These are phyloP conservation scores for Dactylellina parvicollis DNA, from an alignment of 2,329 filamentous ascomycete species.

Conservation along the genomic window DNA sequence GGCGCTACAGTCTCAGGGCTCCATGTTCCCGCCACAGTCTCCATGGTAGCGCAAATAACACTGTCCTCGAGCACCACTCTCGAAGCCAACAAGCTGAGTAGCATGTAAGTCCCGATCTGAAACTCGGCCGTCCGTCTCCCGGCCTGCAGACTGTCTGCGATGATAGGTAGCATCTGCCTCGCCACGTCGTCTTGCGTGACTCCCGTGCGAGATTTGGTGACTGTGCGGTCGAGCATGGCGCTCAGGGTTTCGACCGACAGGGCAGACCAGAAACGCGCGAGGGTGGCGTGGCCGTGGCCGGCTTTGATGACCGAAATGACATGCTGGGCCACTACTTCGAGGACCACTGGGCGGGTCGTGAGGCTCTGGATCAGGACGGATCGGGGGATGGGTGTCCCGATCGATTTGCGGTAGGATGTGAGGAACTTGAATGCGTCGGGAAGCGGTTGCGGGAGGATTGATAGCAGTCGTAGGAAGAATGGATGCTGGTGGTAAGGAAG, in stretches of 20 bases:
- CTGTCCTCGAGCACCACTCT: slow-evolving; percentile 82
- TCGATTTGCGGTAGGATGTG: slow-evolving; percentile 80
- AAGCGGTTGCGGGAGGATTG: slow-evolving; percentile 80
- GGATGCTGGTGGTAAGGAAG: slow-evolving; percentile 90
- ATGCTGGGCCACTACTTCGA: slow-evolving; percentile 80
- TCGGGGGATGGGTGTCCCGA: slow-evolving; percentile 76
- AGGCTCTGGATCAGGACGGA: slow-evolving; percentile 85
- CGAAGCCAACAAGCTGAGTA: slow-evolving; percentile 82
- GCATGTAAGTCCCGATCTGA: slow-evolving; percentile 89
- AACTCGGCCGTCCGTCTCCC: slow-evolving; percentile 80
- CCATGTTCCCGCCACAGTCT: slow-evolving; percentile 82
- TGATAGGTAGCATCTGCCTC: slow-evolving; percentile 72
- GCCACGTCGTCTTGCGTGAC: slow-evolving; percentile 75
- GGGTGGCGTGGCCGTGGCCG: slow-evolving; percentile 77
- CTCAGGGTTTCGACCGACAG: slow-evolving; percentile 86
- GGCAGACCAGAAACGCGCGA: slow-evolving; percentile 91
- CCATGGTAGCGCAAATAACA: slow-evolving; percentile 87
- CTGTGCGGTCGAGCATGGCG: slow-evolving; percentile 81
- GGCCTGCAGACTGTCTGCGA: slow-evolving; percentile 77
- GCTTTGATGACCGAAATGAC: slow-evolving; percentile 77
- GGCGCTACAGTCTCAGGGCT: slow-evolving; percentile 76
- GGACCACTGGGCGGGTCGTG: slow-evolving; percentile 78
- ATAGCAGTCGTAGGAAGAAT: slow-evolving; percentile 80
- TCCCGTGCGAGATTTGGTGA: slow-evolving; percentile 74
- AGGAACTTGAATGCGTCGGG: slow-evolving; percentile 83